Evolutionary conservation across 78 protist genomes (phyloP), one percentile per base, ranked within the genome.

Genomic region (Planoprotostelium fungivorum): DNA sequence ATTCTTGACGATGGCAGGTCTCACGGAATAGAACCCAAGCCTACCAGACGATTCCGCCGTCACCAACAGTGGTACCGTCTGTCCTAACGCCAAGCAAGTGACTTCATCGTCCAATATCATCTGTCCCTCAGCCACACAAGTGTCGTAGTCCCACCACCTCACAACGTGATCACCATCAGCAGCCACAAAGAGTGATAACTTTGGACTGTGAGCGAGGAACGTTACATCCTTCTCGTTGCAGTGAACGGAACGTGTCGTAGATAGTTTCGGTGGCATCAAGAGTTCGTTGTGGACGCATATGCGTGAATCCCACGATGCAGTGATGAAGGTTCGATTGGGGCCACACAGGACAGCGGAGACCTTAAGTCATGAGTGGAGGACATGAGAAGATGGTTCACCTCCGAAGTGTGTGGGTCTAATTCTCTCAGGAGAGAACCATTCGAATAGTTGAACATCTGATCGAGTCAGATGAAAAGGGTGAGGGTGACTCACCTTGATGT

Each of bases 261-360:
- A 51, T 25, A 16, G 16, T 16, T 51, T 51, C 16, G 73, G 73
- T 51, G 73, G 73, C 73, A 16, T 5, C 73, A 51, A 51, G 10
- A 84, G 86, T 31, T 84, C 86, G 86, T 84, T 31, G 86, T 84
- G 86, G 86, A 84, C 10, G 37, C 86, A 84, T 1, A 84, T 84
- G 28, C 10, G 28, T 1, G 86, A 84, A 10, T 84, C 86, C 86
- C 37, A 31, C 86, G 86, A 84, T 1, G 86, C 86, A 1, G 37
- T 84, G 86, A 84, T 28, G 10, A 31, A 31, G 29, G 34, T 84
- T 5, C 73, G 73, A 16, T 51, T 16, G 16, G 31, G 5, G 16
- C 73, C 73, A 16, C 16, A 16, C 73, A 51, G 73, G 73, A 51
- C 16, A 16, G 73, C 5, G 73, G 73, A 51, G 5, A 51, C 73